A percentile compares a stretch with the other conserved stretches of the same genome.
Evolutionary conservation across 2,329 filamentous ascomycete species (phyloP).

Genomic region (Verticillium tricorpus): DNA sequence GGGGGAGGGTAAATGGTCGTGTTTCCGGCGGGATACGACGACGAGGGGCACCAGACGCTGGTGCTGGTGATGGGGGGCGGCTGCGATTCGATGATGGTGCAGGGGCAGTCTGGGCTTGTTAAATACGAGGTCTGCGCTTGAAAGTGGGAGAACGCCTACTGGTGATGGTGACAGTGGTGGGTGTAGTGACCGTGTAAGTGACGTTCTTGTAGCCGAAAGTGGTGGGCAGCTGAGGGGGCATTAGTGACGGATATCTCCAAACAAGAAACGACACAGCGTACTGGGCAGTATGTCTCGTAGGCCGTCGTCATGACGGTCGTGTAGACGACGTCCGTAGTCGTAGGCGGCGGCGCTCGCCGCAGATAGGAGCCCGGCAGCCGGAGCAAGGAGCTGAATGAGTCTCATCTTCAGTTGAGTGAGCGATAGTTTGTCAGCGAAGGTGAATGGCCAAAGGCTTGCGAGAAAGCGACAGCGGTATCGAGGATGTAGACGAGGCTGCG

Average conservation of each 20-base stretch:
- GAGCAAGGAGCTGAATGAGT: constrained; percentile 24
- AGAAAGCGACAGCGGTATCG: background rate
- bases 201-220: constrained; percentile 33
- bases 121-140: background rate
- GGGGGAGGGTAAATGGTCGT: constrained; percentile 8
- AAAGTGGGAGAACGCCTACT: constrained; percentile 24
- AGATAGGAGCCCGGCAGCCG: constrained; percentile 25
- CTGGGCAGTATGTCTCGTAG: constrained; percentile 39
- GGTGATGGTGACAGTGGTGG: constrained; percentile 39
- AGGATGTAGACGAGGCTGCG: background rate
- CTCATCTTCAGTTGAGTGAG: constrained; percentile 25
- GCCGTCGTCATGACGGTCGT: constrained; percentile 33
- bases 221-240: constrained; percentile 23
- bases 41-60: constrained; percentile 10
- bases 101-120: constrained; percentile 37
- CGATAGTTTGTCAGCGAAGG: constrained; percentile 10
- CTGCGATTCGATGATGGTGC: constrained; percentile 32
- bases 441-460: constrained; percentile 12
- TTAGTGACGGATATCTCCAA: background rate
- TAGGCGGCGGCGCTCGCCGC: constrained; percentile 20
- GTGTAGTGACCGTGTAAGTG: constrained; percentile 38
- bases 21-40: constrained; percentile 8
- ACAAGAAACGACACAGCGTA: constrained; percentile 19
- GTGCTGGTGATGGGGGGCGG: constrained; percentile 24
- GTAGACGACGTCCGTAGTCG: constrained; percentile 16